These are phyloP conservation scores for Trichoderma simmonsii DNA, from an alignment of 2,329 filamentous ascomycete species.

Conservation along the genomic window DNA sequence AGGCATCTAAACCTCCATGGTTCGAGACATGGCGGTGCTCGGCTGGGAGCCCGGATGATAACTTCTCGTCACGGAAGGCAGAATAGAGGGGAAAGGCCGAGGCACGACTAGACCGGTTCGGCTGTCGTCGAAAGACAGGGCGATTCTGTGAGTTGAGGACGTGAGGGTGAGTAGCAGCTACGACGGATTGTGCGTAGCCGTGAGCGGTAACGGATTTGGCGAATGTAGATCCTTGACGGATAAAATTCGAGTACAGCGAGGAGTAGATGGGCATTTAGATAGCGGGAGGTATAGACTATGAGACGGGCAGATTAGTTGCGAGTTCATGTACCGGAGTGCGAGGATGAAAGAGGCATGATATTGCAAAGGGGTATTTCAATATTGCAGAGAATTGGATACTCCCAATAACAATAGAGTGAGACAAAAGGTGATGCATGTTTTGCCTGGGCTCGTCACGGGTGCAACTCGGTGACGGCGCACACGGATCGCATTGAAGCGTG, in stretches of 20 bases:
- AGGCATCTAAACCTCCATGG: conserved; percentile 76
- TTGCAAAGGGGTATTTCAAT: neutral
- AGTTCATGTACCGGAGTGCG: neutral
- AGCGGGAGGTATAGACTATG: conserved; percentile 55
- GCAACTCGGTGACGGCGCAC: neutral
- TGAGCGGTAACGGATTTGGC: conserved; percentile 94
- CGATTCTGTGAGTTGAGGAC: conserved; percentile 71
- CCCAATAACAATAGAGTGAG: neutral
- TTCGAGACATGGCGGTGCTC: conserved; percentile 55
- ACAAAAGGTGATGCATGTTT: neutral
- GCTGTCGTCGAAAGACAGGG: conserved; percentile 59
- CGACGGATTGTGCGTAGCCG: conserved; percentile 96
- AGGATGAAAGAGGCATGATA: neutral
- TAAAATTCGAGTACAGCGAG: conserved; percentile 72
- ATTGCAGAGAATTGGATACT: neutral
- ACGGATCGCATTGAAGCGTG: neutral
- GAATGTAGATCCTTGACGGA: conserved; percentile 83
- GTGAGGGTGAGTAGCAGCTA: conserved; percentile 83
- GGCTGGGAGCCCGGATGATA: conserved; percentile 44
- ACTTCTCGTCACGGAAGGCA: conserved; percentile 65
- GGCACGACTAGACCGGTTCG: conserved; percentile 52
- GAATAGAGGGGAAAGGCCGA: conserved; percentile 66
- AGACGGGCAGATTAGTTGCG: conserved; percentile 26
- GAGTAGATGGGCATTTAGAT: conserved; percentile 89
- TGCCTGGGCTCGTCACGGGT: neutral